These are phyloP conservation scores for Phylloporus rhodoxanthus DNA, from an alignment of 768 basidiomycete species.

Conservation along the genomic window DNA sequence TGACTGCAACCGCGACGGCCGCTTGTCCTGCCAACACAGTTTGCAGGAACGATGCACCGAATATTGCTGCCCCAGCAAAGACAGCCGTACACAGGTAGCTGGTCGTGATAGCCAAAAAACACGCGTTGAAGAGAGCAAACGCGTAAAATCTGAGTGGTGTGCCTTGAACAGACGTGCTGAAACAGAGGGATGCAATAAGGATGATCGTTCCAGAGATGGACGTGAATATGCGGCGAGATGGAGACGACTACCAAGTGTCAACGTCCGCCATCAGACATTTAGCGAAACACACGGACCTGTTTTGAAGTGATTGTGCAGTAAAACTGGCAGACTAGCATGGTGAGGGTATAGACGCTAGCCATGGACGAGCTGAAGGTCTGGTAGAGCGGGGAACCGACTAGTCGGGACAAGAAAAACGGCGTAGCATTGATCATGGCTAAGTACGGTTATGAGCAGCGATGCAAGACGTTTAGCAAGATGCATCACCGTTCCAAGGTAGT, in stretches of 20 bases:
- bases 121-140: constrained; percentile 58
- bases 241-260: constrained; percentile 43
- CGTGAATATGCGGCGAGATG: constrained; percentile 50
- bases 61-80: constrained; percentile 75
- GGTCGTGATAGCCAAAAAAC: constrained; percentile 53
- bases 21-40: constrained; percentile 80
- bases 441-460: constrained; percentile 1
- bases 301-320: constrained; percentile 68
- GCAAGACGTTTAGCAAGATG: not conserved
- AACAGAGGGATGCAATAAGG: constrained; percentile 52
- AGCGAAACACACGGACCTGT: constrained; percentile 41
- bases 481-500: constrained; percentile 85
- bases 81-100: constrained; percentile 75
- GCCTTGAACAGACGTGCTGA: constrained; percentile 58
- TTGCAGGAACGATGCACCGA: constrained; percentile 70
- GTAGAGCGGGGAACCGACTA: constrained; percentile 53
- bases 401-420: constrained; percentile 70
- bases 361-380: constrained; percentile 63
- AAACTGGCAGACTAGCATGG: constrained; percentile 65
- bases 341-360: constrained; percentile 54
- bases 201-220: constrained; percentile 47
- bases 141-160: constrained; percentile 54
- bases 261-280: not conserved
- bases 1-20: constrained; percentile 77
- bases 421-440: constrained; percentile 82